Evolutionary conservation across 257 asterid species (phyloP), one percentile per base, ranked within the genome.

Genomic region (Plantago major): DNA sequence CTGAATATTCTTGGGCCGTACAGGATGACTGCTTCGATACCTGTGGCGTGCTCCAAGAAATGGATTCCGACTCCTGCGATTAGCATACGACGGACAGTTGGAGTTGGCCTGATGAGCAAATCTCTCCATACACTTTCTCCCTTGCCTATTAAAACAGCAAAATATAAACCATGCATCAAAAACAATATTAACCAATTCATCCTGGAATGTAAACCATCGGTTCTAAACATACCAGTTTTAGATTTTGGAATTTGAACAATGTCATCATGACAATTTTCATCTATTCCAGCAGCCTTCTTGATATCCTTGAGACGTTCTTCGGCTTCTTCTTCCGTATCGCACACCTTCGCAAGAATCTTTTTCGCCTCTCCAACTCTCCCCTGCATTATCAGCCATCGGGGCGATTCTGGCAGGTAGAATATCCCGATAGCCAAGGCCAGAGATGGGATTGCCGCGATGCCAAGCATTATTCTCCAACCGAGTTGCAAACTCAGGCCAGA

Each of bases 381-480:
- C 46, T 74, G 75, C 87, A 74, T 64, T 5, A 84, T 57, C 4
- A 88, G 80, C 94, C 96, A 88, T 69, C 94, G 76, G 1, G 96
- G 96, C 1, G 96, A 88, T 69, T 88, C 96, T 1, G 96, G 96
- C 94, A 88, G 81, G 47, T 69, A 67, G 0, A 78, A 54, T 1
- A 83, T 37, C 10, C 94, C 96, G 57, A 79, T 38, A 1, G 87
- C 89, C 60, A 88, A 45, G 50, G 64, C 52, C 9, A 88, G 55
- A 9, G 94, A 85, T 3, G 96, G 96, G 8, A 79, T 33, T 1
- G 94, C 84, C 0, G 91, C 91, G 3, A 88, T 54, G 6, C 94
- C 96, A 16, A 88, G 88, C 96, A 88, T 88, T 11, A 88, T 43
- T 66, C 96, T 60, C 96, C 96, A 88, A 0, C 82, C 86, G 3